Evolutionary conservation across 1,139 yeast species (phyloP).

Genomic region (Zygotorulaspora mrakii): DNA sequence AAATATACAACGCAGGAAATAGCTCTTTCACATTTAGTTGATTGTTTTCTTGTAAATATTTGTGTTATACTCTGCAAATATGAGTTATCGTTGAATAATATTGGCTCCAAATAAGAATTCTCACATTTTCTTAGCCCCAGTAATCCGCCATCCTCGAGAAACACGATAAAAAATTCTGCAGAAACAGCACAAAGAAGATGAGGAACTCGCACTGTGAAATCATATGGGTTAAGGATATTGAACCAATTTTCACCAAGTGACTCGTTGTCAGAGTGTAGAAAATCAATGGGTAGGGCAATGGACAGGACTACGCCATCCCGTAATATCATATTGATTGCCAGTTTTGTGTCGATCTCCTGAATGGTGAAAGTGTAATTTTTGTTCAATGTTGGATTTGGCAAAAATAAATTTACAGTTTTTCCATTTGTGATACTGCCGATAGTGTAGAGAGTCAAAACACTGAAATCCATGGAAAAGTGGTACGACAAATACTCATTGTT

Average conservation of each 20-base stretch:
- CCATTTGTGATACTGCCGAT: constrained; percentile 22
- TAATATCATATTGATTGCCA: constrained; percentile 27
- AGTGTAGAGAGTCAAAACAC: constrained; percentile 25
- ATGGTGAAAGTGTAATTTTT: constrained; percentile 27
- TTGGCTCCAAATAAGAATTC: constrained; percentile 46
- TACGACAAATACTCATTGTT: constrained; percentile 27
- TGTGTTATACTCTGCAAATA: constrained; percentile 44
- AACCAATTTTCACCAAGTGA: constrained; percentile 49
- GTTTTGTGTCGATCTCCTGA: constrained; percentile 15
- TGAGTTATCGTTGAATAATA: constrained; percentile 54
- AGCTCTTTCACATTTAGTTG: constrained; percentile 22
- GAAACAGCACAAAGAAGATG: constrained; percentile 50
- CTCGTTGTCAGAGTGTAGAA: constrained; percentile 18
- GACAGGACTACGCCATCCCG: constrained; percentile 39
- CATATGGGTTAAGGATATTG: constrained; percentile 62
- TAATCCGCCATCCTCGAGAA: constrained; percentile 70
- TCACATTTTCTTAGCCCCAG: constrained; percentile 46
- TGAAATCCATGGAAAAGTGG: constrained; percentile 25
- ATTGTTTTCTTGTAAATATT: constrained; percentile 23
- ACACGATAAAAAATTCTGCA: constrained; percentile 45
- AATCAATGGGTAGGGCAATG: constrained; percentile 32
- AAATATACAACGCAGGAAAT: constrained; percentile 26
- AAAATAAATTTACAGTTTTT: constrained; percentile 25
- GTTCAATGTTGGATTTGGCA: constrained; percentile 29
- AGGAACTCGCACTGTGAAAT: constrained; percentile 68